phyloP scores from a whole-genome alignment of 1,284 basidiomycete genomes.

The Mycena sp. region DNA sequence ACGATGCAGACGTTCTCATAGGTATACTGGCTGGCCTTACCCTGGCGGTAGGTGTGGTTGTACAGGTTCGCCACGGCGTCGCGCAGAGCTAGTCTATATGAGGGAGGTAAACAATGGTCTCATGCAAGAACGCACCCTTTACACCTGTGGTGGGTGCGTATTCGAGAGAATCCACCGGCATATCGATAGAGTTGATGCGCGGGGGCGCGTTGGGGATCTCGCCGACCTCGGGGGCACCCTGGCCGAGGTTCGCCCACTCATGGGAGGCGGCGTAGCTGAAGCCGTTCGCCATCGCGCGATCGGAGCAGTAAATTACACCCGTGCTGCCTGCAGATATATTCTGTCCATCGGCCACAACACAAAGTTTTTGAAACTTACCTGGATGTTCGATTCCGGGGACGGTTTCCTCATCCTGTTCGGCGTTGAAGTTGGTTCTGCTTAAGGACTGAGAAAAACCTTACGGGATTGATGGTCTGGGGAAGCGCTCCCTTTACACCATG shows the following conservation, averaged over 20 bases:
- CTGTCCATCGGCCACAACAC: background rate
- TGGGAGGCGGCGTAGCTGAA: conserved; percentile 82
- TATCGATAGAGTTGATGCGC: conserved; percentile 70
- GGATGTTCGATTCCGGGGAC: conserved; percentile 86
- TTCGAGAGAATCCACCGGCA: conserved; percentile 83
- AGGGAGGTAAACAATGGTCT: too few species aligned
- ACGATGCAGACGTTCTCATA: conserved; percentile 93
- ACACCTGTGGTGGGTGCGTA: conserved; percentile 95
- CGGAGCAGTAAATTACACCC: conserved; percentile 89
- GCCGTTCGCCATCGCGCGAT: conserved; percentile 89
- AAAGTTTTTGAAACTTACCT: conserved; percentile 29
- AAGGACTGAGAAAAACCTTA: conserved; percentile 42
- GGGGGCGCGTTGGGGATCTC: conserved; percentile 79
- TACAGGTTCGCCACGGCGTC: conserved; percentile 88
- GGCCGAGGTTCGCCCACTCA: conserved; percentile 85
- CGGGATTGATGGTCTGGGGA: conserved; percentile 76
- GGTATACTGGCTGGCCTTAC: conserved; percentile 85
- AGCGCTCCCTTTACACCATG: conserved; percentile 70
- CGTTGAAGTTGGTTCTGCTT: conserved; percentile 17
- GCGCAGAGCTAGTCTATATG: conserved; percentile 60
- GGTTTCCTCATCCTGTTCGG: conserved; percentile 76
- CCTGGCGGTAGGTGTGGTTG: conserved; percentile 87
- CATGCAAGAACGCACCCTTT: conserved; percentile 61
- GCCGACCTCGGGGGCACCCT: conserved; percentile 91
- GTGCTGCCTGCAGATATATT: conserved; percentile 57